Base-by-base conservation (phyloP, 1,139 yeast species). In the Candida smagusa region DNA sequence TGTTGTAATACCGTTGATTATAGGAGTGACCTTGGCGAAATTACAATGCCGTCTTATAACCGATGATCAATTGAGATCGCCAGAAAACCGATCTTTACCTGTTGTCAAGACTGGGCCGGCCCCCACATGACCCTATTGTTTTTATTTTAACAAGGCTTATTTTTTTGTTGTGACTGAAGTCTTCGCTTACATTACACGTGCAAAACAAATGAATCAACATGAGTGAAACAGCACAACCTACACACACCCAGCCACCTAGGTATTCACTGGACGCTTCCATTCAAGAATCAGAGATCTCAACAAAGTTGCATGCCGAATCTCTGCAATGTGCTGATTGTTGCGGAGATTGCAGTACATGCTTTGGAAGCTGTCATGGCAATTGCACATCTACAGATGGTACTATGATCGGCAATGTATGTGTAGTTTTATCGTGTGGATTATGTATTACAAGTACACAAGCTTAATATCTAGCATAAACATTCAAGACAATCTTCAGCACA, bases 401-500 rank as follows among this genome's bases (percentile, higher is more conserved):
- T 7, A 21, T 31, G 21, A 7, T 31, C 7, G 28, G 34, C 5
- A 31, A 24, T 13, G 12, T 37, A 12, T 26, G 31, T 23, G 12
- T 34, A 12, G 25, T 37, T 9, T 28, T 37, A 28, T 22, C 35
- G n/a, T 37, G 40, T 23, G 37, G 40, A n/a, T 34, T 31, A 31
- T 31, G 33, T 31, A 16, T 11, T 31, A 16, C 27, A 7, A 27
- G 19, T 12, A 11, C 33, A 16, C 19, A 16, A 12, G 32, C 23
- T 9, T 16, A 22, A 16, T 28, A 9, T 21, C 21, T 36, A 40
- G 36, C 48, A 41, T 33, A 35, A 35, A 45, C 50, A 48, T 12
- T 42, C 59, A 40, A 59, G 53, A 44, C 63, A 56, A 31, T 58
- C 67, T 46, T 66, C 72, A 27, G 72, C 71, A 48, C 73, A 68